Base-by-base conservation (phyloP, 23 red algal genomes). In the Gracilaria vermiculophylla region DNA sequence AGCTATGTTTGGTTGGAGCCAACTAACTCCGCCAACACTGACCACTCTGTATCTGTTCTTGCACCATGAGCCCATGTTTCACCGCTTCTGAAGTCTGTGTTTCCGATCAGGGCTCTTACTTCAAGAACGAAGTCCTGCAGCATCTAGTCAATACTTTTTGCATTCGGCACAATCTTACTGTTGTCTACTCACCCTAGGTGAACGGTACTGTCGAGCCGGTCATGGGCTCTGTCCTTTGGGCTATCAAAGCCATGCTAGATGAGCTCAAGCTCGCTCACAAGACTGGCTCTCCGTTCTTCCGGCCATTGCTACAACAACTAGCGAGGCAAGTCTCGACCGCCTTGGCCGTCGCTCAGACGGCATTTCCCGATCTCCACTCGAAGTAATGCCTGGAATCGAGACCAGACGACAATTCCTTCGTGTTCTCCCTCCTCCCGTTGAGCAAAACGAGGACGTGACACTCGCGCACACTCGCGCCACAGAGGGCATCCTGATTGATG, bases 191-290 rank as follows among this genome's bases (percentile, higher is more conserved):
- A 51, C 74, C 50, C 5, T 78, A 0, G 74, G 74, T 40, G 0
- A 78, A 78, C 1, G 74, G 74, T 8, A 78, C 40, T 49, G 74
- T 54, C 0, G 28, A 51, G 0, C 51, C 74, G 20, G 35, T 78
- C 50, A 78, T 78, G 74, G 35, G 74, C 74, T 51, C 35, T 31
- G 7, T 78, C n/a, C 40, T 78, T 0, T 49, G 35, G 35, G 74
- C 74, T 50, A 78, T 40, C 23, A 19, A 8, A 0, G 74, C 74
- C 20, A 54, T 78, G 74, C 17, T 78, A 5, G 50, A 39, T n/a
- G 74, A 78, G 37, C 36, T 78, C 17, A 51, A 51, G 50, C 74
- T 78, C 74, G 74, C 40, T n/a, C 2, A 17, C 35, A 78, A 54
- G 74, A 78, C 45, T 78, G 74, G 37, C 9, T 40, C 9, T 7